phyloP scores from a whole-genome alignment of 148 eudicot species.

The Limonium bicolor region DNA sequence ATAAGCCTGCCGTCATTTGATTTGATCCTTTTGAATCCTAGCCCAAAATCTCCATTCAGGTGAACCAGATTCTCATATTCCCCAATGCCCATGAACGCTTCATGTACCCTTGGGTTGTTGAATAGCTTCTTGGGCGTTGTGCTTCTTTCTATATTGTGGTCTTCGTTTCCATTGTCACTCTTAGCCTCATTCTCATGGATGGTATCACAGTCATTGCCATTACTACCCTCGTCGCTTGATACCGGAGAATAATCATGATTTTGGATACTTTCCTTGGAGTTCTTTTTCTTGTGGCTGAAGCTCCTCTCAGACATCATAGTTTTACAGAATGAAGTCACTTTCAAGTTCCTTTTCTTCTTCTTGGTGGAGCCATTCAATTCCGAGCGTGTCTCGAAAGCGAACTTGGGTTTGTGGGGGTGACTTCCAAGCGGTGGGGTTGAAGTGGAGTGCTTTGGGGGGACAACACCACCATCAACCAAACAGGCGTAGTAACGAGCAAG shows the following conservation, averaged over 20 bases:
- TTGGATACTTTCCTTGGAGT: conserved; percentile 3
- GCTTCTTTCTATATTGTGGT: conserved; percentile 1
- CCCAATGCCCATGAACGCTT: conserved; percentile 76
- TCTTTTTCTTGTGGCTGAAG: conserved; percentile 10
- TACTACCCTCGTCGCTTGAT: conserved; percentile 24
- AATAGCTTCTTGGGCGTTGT: conserved; percentile 25
- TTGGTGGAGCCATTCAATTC: conserved; percentile 25
- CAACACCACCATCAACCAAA: conserved; percentile 44
- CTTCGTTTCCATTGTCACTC: conserved; percentile 1
- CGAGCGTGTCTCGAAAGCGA: conserved; percentile 19
- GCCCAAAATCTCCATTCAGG: conserved; percentile 55
- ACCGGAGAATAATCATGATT: conserved; percentile 18
- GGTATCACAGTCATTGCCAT: conserved; percentile 7
- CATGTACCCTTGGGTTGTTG: conserved; percentile 46
- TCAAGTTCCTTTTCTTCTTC: conserved; percentile 16
- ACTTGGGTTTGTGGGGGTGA: conserved; percentile 67
- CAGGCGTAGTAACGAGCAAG: conserved; percentile 94
- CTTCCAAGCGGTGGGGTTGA: conserved; percentile 71
- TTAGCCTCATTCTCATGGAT: not conserved
- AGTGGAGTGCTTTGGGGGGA: conserved; percentile 53
- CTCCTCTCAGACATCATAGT: conserved; percentile 22
- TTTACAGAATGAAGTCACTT: conserved; percentile 17
- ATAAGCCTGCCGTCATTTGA: conserved; percentile 39
- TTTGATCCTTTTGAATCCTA: conserved; percentile 60
- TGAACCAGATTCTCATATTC: conserved; percentile 50